Evolutionary conservation across 139 green algal genomes (phyloP).

Genomic region (Mesotaenium endlicherianum): DNA sequence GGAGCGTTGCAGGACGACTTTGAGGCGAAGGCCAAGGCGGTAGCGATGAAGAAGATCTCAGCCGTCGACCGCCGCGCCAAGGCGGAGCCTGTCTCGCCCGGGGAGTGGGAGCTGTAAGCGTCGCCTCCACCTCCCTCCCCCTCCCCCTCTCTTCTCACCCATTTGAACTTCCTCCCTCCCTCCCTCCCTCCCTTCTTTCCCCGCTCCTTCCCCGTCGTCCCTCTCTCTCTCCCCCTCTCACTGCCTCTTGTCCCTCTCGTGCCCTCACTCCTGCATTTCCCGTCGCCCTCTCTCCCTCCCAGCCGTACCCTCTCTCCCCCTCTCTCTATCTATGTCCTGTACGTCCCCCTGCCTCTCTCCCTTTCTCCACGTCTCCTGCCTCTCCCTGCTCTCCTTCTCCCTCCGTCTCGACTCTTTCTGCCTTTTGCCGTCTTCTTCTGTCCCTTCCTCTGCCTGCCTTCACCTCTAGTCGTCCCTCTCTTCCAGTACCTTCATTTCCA

Average conservation of each 20-base stretch:
- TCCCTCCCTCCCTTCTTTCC: too few species aligned
- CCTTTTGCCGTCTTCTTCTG: too few species aligned
- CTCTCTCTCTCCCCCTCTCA: neutral
- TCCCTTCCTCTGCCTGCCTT: too few species aligned
- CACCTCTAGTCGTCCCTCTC: too few species aligned
- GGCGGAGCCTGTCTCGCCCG: conserved; percentile 44
- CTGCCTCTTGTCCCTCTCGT: neutral
- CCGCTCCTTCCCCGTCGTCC: too few species aligned
- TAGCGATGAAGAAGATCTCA: conserved; percentile 25
- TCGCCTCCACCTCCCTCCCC: neutral
- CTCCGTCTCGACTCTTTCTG: too few species aligned
- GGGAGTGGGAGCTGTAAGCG: conserved; percentile 39
- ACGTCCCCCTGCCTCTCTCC: too few species aligned
- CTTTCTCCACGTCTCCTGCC: too few species aligned
- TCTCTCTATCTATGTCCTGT: neutral
- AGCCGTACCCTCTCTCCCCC: neutral
- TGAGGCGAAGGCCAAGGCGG: conserved; percentile 9
- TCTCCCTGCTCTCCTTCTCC: too few species aligned
- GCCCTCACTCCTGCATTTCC: neutral
- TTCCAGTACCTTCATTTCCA: too few species aligned
- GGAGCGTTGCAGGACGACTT: conserved; percentile 21
- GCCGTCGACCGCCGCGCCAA: conserved; percentile 72
- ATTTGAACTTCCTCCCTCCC: too few species aligned
- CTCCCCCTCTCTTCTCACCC: conserved; percentile 9
- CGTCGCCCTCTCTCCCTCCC: neutral